A percentile compares a stretch with the other conserved stretches of the same genome.
Evolutionary conservation across 805 yeast genomes (phyloP).

Genomic region (Kazachstania africana): DNA sequence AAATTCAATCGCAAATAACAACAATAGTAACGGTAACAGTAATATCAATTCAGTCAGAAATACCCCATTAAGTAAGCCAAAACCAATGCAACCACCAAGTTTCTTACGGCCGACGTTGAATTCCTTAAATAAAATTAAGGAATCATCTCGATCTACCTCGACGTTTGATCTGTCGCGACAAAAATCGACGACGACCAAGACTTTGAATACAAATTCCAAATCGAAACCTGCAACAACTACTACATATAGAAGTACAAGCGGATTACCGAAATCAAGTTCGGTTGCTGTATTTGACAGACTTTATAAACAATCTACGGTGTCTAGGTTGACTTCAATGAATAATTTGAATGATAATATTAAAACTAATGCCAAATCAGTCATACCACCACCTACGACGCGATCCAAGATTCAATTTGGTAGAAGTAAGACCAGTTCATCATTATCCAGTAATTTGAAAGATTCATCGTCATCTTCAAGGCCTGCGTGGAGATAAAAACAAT

Average conservation of each 20-base stretch:
- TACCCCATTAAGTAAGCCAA: conserved; percentile 11
- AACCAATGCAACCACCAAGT: conserved; percentile 14
- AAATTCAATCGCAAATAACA: conserved; percentile 6
- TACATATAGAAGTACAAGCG: neutral
- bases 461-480: conserved; percentile 4
- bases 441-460: conserved; percentile 2
- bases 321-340: conserved; percentile 15
- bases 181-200: too few species aligned
- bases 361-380: neutral
- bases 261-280: neutral
- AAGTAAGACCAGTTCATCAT: conserved; percentile 8
- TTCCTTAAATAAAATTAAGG: conserved; percentile 11
- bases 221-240: neutral
- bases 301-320: conserved; percentile 12
- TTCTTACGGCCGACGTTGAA: conserved; percentile 18
- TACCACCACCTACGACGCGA: neutral
- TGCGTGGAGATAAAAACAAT: conserved; percentile 6
- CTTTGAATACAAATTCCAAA: neutral
- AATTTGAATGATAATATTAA: conserved; percentile 1
- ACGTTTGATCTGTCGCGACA: neutral
- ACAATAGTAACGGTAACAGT: neutral
- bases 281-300: conserved; percentile 19
- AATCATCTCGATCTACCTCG: neutral
- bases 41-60: conserved; percentile 4
- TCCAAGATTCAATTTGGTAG: conserved; percentile 6